These are phyloP conservation scores for Wickerhamiella parazyma DNA, from an alignment of 805 yeast genomes.

Conservation along the genomic window DNA sequence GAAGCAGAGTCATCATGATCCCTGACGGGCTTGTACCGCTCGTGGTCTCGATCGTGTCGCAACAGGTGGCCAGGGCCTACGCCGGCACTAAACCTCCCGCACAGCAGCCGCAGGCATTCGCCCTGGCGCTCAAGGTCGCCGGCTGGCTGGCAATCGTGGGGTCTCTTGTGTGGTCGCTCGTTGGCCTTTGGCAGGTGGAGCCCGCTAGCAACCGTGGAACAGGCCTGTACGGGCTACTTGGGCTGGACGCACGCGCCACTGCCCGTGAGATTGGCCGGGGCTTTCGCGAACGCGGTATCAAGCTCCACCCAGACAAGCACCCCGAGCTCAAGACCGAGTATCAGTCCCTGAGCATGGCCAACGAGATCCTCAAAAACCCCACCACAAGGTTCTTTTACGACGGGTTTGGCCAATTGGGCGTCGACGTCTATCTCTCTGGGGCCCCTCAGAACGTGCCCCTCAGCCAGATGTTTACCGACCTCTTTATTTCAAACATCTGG, in stretches of 20 bases:
- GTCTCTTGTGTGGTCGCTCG: not conserved
- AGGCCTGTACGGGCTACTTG: constrained; percentile 14
- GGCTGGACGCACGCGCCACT: constrained; percentile 15
- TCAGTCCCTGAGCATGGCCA: constrained; percentile 25
- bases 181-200: not conserved
- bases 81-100: not conserved
- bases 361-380: constrained; percentile 62
- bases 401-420: constrained; percentile 60
- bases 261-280: constrained; percentile 14
- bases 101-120: not conserved
- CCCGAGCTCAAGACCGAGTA: constrained; percentile 10
- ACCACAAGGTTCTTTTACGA: constrained; percentile 73
- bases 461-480: not conserved
- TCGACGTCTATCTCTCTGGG: not conserved
- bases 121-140: not conserved
- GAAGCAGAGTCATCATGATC: not conserved
- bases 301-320: constrained; percentile 27
- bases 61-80: not conserved
- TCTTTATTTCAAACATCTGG: not conserved
- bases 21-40: not conserved
- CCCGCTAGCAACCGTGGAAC: not conserved
- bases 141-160: not conserved
- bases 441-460: not conserved
- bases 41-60: not conserved
- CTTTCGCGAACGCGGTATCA: constrained; percentile 19